These are phyloP conservation scores for Phytopythium chamaehyphon DNA, from an alignment of 352 stramenopile genomes.

Conservation along the genomic window DNA sequence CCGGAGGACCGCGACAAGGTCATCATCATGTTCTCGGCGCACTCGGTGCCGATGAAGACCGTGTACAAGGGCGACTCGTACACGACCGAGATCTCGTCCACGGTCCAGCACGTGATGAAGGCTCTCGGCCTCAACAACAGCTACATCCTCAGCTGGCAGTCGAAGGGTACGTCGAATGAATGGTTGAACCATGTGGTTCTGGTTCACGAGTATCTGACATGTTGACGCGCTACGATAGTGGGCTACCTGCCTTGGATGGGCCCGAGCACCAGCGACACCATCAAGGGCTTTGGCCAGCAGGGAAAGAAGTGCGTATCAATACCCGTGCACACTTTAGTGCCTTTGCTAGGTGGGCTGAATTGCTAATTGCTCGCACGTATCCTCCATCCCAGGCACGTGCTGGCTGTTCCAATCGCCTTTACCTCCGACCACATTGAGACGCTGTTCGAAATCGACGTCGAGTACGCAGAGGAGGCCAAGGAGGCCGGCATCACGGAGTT, in stretches of 20 bases:
- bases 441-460: slow-evolving; percentile 99
- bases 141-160: slow-evolving; percentile 96
- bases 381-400: slow-evolving; percentile 67
- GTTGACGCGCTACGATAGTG: slow-evolving; percentile 39
- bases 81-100: slow-evolving; percentile 80
- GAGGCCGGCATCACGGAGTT: slow-evolving; percentile 95
- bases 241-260: slow-evolving; percentile 98
- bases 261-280: slow-evolving; percentile 95
- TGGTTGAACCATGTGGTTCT: no score
- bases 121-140: slow-evolving; percentile 58
- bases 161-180: slow-evolving; percentile 53
- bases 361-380: not conserved
- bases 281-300: slow-evolving; percentile 89
- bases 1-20: slow-evolving; percentile 85
- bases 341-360: not conserved
- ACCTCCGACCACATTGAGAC: slow-evolving; percentile 99
- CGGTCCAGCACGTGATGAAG: slow-evolving; percentile 70
- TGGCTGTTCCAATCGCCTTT: slow-evolving; percentile 98
- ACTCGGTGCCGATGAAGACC: slow-evolving; percentile 89
- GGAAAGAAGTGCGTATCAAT: slow-evolving; percentile 85
- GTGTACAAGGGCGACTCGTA: slow-evolving; percentile 89
- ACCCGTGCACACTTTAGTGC: no score
- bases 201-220: no score
- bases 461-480: slow-evolving; percentile 96
- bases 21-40: slow-evolving; percentile 89